Evolutionary conservation across 225 moss, liverwort and hornwort species (phyloP).

Genomic region (Physcomitrium patens): DNA sequence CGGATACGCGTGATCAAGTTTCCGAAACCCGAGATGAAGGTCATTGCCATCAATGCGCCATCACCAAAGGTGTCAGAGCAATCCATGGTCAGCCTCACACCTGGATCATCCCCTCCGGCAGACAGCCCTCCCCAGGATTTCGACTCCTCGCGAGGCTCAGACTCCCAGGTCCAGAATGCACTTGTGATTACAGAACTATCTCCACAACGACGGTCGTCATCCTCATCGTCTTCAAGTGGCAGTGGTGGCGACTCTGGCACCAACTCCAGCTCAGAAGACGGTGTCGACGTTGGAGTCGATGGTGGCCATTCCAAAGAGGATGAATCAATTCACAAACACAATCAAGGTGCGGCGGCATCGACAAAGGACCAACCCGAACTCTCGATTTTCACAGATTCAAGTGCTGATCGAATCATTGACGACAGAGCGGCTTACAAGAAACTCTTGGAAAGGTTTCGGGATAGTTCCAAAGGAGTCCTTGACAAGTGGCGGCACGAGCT

Average conservation of each 20-base stretch:
- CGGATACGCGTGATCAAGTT: background rate
- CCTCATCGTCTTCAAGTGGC: background rate
- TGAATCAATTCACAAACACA: background rate
- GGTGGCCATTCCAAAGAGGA: background rate
- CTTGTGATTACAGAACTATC: background rate
- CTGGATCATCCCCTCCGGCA: constrained; percentile 23
- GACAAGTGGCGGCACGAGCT: background rate
- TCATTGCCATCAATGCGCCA: background rate
- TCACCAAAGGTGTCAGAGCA: background rate
- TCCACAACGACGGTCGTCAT: background rate
- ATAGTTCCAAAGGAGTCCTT: constrained; percentile 9
- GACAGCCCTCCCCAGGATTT: constrained; percentile 12
- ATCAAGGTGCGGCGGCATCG: too few species aligned
- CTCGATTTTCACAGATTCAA: constrained; percentile 7
- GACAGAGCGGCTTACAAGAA: background rate
- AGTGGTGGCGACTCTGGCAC: background rate
- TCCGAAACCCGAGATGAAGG: background rate
- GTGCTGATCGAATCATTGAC: background rate
- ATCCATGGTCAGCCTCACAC: constrained; percentile 18
- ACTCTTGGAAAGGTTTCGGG: constrained; percentile 1
- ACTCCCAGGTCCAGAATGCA: background rate
- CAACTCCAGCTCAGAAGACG: background rate
- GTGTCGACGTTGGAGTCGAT: background rate
- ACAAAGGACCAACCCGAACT: too few species aligned
- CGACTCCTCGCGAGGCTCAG: background rate